Conservation (phyloP, 352 stramenopile genomes). For the Globisporangium alternatum region DNA sequence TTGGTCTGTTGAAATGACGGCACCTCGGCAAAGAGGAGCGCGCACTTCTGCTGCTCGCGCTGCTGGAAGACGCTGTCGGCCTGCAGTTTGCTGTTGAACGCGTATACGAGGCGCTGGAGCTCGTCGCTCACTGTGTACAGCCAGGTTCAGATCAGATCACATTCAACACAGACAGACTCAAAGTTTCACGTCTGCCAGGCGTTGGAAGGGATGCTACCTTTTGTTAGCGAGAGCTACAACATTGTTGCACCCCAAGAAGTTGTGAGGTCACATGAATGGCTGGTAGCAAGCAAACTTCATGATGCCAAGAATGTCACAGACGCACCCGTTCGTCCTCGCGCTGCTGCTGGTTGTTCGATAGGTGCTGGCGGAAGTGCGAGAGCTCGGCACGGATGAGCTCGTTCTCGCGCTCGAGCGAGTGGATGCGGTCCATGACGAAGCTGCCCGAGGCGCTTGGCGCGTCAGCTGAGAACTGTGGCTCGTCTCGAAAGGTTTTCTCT, state of each 20-base stretch:
- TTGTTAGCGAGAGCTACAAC: conserved; percentile 21
- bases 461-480: conserved; percentile 2
- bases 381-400: conserved; percentile 52
- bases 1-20: neutral
- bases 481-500: conserved; percentile 13
- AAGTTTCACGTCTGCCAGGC: too few species aligned
- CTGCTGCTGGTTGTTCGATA: conserved; percentile 58
- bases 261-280: neutral
- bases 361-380: conserved; percentile 42
- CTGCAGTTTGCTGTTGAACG: conserved; percentile 62
- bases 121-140: conserved; percentile 38
- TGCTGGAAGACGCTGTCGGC: conserved; percentile 47
- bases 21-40: conserved; percentile 66
- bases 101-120: conserved; percentile 42
- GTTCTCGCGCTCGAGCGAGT: conserved; percentile 58
- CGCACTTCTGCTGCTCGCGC: conserved; percentile 65
- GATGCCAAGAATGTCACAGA: conserved; percentile 6
- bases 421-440: conserved; percentile 34
- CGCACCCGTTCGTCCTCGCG: conserved; percentile 54
- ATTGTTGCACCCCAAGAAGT: neutral
- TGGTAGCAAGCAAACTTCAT: neutral
- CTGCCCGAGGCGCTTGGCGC: conserved; percentile 7
- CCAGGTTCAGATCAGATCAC: neutral
- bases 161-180: neutral
- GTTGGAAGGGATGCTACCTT: conserved; percentile 11